Evolutionary conservation across 805 yeast genomes (phyloP).

Genomic region (Cyberlindnera lachancei): DNA sequence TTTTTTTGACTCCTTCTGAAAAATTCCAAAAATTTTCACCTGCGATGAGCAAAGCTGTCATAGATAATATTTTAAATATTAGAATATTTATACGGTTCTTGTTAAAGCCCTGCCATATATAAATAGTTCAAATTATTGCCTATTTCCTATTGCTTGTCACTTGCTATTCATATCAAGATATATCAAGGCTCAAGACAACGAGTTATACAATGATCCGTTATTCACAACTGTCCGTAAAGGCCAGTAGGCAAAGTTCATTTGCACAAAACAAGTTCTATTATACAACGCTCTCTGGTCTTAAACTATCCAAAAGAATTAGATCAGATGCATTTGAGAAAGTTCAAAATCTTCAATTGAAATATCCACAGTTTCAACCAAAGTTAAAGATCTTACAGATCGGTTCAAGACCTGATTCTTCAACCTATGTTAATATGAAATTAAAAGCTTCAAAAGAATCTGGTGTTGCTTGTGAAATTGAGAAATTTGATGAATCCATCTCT

Average conservation of each 20-base stretch:
- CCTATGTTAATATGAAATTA: conserved; percentile 73
- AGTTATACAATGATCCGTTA: conserved; percentile 9
- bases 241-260: conserved; percentile 18
- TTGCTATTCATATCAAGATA: too few relatives aligned
- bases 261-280: too few relatives aligned
- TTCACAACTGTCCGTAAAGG: conserved; percentile 2
- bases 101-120: too few relatives aligned
- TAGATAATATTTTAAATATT: too few relatives aligned
- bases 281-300: conserved; percentile 38
- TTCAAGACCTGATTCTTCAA: conserved; percentile 68
- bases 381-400: conserved; percentile 75
- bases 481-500: conserved; percentile 47
- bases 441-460: conserved; percentile 71
- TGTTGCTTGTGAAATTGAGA: conserved; percentile 52
- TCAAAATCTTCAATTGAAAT: conserved; percentile 25
- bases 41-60: too few relatives aligned
- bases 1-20: too few relatives aligned
- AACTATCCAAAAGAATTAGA: conserved; percentile 37
- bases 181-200: too few relatives aligned
- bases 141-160: too few relatives aligned
- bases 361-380: conserved; percentile 54
- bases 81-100: too few relatives aligned
- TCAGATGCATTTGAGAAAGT: conserved; percentile 33
- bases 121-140: too few relatives aligned
- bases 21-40: too few relatives aligned